Evolutionary conservation across 2,329 filamentous ascomycete genomes (phyloP).

Genomic region (Plenodomus tracheiphilus): DNA sequence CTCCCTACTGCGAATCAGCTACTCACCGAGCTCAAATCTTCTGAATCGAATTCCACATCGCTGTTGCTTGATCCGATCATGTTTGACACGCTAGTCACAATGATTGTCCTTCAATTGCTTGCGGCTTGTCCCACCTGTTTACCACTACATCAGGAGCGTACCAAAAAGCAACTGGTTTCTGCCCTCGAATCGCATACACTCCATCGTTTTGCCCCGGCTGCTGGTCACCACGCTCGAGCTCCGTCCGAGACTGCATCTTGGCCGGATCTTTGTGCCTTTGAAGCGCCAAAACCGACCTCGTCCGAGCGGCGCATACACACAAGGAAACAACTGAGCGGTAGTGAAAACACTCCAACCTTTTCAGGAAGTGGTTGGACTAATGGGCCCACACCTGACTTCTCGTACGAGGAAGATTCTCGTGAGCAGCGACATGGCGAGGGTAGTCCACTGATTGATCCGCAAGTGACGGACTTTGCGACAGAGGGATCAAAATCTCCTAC

Average conservation of each 20-base stretch:
- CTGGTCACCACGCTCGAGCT: neutral
- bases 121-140: neutral
- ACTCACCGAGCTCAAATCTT: constrained; percentile 2
- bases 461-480: neutral
- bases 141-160: neutral
- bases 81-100: neutral
- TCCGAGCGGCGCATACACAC: neutral
- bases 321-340: neutral
- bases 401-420: neutral
- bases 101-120: neutral
- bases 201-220: neutral
- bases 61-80: neutral
- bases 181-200: neutral
- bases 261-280: neutral
- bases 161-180: neutral
- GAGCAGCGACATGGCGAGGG: neutral
- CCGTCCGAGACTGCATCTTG: neutral
- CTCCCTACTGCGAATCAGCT: constrained; percentile 6
- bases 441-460: neutral
- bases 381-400: neutral
- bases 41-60: neutral
- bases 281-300: neutral
- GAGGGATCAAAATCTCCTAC: neutral
- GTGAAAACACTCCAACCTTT: neutral
- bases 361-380: neutral